Evolutionary conservation across 2,329 filamentous ascomycete genomes (phyloP).

Genomic region (Trichoderma brevicompactum): DNA sequence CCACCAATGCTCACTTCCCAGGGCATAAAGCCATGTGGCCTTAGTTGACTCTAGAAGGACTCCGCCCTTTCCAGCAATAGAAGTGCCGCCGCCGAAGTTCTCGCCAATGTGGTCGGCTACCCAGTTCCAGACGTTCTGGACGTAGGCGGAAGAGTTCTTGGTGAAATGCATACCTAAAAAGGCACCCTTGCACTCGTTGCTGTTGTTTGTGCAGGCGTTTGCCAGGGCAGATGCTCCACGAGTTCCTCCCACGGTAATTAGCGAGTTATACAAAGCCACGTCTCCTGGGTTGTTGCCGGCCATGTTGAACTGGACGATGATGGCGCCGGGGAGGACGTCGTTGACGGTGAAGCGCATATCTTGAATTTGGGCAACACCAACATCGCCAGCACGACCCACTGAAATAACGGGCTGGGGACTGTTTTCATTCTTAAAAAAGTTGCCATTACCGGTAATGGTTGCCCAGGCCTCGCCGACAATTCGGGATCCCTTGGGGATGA

Average conservation of each 20-base stretch:
- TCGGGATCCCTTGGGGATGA: conserved; percentile 47
- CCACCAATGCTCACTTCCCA: conserved; percentile 60
- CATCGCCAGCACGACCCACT: conserved; percentile 56
- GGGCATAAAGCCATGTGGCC: conserved; percentile 54
- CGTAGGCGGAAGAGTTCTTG: conserved; percentile 33
- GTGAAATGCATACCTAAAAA: conserved; percentile 56
- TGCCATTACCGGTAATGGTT: conserved; percentile 53
- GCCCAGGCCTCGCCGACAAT: conserved; percentile 62
- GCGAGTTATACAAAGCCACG: conserved; percentile 55
- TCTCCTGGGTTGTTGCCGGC: conserved; percentile 51
- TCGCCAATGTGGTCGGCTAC: conserved; percentile 53
- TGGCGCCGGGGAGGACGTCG: conserved; percentile 48
- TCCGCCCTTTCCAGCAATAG: conserved; percentile 55
- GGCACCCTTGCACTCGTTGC: conserved; percentile 51
- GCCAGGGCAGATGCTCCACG: conserved; percentile 44
- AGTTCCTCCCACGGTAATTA: conserved; percentile 53
- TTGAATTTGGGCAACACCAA: conserved; percentile 54
- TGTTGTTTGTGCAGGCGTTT: conserved; percentile 42
- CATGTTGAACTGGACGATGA: conserved; percentile 56
- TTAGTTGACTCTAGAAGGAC: conserved; percentile 51
- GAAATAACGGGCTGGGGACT: conserved; percentile 54
- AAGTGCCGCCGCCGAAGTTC: conserved; percentile 52
- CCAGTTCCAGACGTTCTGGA: conserved; percentile 46
- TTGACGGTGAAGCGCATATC: conserved; percentile 58
- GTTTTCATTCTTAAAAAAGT: conserved; percentile 48